phyloP scores from a whole-genome alignment of 305 asterid species.

The Fraxinus greggii region DNA sequence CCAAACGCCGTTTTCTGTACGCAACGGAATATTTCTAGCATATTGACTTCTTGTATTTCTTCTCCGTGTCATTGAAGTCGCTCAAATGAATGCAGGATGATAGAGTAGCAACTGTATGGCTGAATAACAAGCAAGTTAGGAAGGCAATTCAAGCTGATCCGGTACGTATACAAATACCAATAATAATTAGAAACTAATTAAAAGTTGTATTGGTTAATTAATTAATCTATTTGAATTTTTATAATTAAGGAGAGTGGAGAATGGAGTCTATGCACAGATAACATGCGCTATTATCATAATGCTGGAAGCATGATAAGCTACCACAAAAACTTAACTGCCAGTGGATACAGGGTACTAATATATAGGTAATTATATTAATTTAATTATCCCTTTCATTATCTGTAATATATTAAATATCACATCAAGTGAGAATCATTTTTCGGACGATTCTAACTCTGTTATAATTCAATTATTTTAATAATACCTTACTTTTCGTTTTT shows the following conservation, averaged over 20 bases:
- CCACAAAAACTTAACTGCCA: constrained; percentile 47
- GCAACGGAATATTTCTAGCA: background rate
- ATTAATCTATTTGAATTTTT: background rate
- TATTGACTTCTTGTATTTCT: background rate
- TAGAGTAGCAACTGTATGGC: constrained; percentile 49
- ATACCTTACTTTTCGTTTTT: too few species aligned
- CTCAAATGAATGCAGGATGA: constrained; percentile 42
- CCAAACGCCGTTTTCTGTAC: background rate
- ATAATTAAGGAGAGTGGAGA: constrained; percentile 41
- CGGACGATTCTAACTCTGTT: too few species aligned
- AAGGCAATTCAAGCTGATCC: constrained; percentile 51
- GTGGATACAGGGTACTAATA: constrained; percentile 53
- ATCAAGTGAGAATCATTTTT: too few species aligned
- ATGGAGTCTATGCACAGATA: constrained; percentile 40
- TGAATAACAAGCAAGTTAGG: constrained; percentile 47
- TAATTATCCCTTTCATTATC: background rate
- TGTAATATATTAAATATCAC: too few species aligned
- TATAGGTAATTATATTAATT: constrained; percentile 35
- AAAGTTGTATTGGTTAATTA: background rate
- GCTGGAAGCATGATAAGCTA: constrained; percentile 58
- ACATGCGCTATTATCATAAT: constrained; percentile 30
- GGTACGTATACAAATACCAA: constrained; percentile 23
- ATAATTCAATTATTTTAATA: too few species aligned
- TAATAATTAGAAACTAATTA: background rate
- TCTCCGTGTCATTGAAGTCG: background rate